These are phyloP conservation scores for Orychophragmus violaceus DNA, from an alignment of 345 rosid genomes.

Conservation along the genomic window DNA sequence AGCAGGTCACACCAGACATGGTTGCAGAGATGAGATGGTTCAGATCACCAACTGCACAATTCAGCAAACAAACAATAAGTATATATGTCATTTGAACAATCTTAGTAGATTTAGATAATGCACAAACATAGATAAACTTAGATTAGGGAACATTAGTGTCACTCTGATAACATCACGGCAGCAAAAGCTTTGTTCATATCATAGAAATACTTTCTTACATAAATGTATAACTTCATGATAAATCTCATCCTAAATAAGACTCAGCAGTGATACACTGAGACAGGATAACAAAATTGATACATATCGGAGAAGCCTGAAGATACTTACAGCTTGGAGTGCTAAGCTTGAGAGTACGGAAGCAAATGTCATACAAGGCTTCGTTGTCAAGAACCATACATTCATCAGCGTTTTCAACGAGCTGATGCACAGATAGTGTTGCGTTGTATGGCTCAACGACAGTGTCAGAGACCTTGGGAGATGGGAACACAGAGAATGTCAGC, in stretches of 20 bases:
- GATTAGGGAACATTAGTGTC: too few species aligned
- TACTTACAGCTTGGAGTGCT: slow-evolving; percentile 52
- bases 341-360: slow-evolving; percentile 58
- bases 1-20: slow-evolving; percentile 73
- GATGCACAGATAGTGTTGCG: slow-evolving; percentile 53
- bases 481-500: slow-evolving; percentile 60
- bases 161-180: too few species aligned
- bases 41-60: slow-evolving; percentile 50
- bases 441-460: slow-evolving; percentile 63
- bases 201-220: too few species aligned
- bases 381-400: slow-evolving; percentile 61
- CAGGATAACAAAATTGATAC: neutral
- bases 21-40: slow-evolving; percentile 70
- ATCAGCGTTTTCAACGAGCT: slow-evolving; percentile 59
- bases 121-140: too few species aligned
- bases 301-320: neutral
- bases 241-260: too few species aligned
- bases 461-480: slow-evolving; percentile 61
- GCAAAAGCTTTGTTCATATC: too few species aligned
- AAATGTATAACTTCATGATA: too few species aligned
- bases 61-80: neutral
- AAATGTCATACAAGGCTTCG: slow-evolving; percentile 55
- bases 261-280: too few species aligned
- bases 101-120: too few species aligned
- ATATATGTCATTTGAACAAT: neutral